Conservation (phyloP, 2,329 filamentous ascomycete genomes). For the Neofusicoccum sp. region DNA sequence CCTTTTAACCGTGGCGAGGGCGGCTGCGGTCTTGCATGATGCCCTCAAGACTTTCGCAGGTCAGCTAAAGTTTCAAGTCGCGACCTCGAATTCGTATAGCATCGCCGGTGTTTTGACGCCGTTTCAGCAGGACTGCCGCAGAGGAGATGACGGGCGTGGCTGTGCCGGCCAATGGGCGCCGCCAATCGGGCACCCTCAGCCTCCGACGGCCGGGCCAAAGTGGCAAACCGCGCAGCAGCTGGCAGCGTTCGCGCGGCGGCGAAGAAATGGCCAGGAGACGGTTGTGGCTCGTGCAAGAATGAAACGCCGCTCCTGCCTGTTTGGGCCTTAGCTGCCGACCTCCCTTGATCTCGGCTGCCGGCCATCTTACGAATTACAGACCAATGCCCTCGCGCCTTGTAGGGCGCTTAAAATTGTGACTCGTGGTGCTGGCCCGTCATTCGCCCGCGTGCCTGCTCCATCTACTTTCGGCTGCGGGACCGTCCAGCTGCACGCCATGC, state of each 20-base stretch:
- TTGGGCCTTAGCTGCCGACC: neutral
- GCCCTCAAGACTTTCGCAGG: neutral
- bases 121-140: neutral
- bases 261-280: neutral
- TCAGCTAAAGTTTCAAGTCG: neutral
- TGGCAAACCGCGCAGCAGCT: neutral
- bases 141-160: neutral
- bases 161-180: neutral
- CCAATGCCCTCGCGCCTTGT: neutral
- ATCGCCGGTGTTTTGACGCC: neutral
- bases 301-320: conserved; percentile 13
- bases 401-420: conserved; percentile 4
- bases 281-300: neutral
- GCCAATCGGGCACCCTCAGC: neutral
- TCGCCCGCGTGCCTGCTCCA: neutral
- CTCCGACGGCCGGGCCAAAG: neutral
- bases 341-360: conserved; percentile 13
- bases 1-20: neutral
- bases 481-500: neutral
- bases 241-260: neutral
- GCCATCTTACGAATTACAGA: neutral
- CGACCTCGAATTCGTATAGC: neutral
- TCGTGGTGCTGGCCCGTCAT: neutral
- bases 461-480: neutral
- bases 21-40: neutral